These are phyloP conservation scores for Rhizopogon roseolus DNA, from an alignment of 768 basidiomycete species.

Conservation along the genomic window DNA sequence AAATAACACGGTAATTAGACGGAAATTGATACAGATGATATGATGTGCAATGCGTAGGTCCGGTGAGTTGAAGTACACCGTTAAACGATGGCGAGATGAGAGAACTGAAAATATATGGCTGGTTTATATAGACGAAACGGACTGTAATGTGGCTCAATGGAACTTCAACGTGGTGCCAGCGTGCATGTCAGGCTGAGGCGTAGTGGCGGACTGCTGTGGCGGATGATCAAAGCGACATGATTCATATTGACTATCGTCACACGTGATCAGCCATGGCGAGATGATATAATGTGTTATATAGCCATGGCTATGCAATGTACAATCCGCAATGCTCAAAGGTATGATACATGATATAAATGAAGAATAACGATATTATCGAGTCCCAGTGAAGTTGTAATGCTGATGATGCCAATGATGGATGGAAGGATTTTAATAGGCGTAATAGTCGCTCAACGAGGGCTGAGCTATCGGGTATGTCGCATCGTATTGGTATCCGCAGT, in stretches of 20 bases:
- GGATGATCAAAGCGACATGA: too few species aligned
- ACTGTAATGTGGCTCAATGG: neutral
- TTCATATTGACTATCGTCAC: too few species aligned
- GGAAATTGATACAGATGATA: neutral
- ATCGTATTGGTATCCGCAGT: neutral
- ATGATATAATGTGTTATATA: too few species aligned
- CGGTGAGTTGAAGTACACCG: neutral
- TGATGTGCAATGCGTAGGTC: neutral
- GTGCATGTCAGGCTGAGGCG: neutral
- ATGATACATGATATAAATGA: neutral
- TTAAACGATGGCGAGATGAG: neutral
- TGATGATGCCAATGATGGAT: neutral
- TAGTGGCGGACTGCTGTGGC: too few species aligned
- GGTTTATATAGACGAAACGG: neutral
- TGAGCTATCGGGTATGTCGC: neutral
- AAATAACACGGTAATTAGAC: slow-evolving; percentile 6
- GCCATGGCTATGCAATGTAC: too few species aligned
- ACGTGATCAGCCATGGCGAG: too few species aligned
- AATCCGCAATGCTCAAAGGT: neutral
- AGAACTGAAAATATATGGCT: neutral
- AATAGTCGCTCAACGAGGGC: neutral
- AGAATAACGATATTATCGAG: neutral
- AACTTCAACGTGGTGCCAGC: neutral
- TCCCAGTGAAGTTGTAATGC: neutral
- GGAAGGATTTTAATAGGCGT: neutral